phyloP scores from a whole-genome alignment of 192 early-diverging fungal genomes.

The Coemansia sp. region DNA sequence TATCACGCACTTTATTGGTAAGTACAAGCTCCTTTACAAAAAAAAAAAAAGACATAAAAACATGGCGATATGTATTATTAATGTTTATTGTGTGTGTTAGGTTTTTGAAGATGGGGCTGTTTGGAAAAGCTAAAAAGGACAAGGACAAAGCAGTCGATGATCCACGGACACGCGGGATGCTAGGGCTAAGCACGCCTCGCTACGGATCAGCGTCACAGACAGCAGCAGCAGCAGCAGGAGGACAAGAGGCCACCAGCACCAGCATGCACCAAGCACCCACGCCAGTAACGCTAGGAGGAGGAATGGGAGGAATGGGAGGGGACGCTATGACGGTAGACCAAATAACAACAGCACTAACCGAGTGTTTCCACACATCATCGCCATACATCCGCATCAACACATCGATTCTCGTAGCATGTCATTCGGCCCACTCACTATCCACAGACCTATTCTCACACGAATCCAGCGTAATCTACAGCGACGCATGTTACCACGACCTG shows the following conservation, averaged over 20 bases:
- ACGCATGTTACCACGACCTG: conserved; percentile 50
- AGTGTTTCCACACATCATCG: conserved; percentile 22
- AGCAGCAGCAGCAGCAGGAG: no score
- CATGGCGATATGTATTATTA: no score
- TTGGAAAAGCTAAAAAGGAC: conserved; percentile 32
- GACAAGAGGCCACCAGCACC: conserved; percentile 1
- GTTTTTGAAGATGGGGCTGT: conserved; percentile 32
- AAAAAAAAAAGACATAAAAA: no score
- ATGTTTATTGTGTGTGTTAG: no score
- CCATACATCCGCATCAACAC: conserved; percentile 51
- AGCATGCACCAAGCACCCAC: no score
- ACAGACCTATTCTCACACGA: conserved; percentile 42
- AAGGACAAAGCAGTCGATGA: conserved; percentile 12
- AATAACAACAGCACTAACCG: conserved; percentile 19
- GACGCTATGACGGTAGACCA: conserved; percentile 41
- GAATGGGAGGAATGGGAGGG: neutral
- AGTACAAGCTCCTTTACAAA: no score
- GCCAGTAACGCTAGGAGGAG: no score
- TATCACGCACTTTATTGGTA: no score
- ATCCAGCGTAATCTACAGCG: conserved; percentile 45
- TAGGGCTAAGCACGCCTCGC: neutral
- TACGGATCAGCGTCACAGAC: no score
- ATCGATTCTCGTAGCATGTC: conserved; percentile 48
- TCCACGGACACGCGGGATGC: neutral
- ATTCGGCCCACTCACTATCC: conserved; percentile 31